phyloP scores from a whole-genome alignment of 306 rosid genomes.

The Medicago truncatula region DNA sequence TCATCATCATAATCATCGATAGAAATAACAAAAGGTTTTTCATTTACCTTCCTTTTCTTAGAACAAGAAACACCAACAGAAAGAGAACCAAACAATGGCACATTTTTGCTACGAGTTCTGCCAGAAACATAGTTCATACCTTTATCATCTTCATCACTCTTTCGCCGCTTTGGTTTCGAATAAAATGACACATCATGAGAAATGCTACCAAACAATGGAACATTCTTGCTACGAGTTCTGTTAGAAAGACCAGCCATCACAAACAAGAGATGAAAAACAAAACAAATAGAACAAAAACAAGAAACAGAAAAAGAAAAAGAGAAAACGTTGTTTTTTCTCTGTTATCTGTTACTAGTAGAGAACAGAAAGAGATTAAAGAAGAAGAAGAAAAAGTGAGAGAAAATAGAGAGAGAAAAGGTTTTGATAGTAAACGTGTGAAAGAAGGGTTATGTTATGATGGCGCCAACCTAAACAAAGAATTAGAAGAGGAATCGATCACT shows the following conservation, averaged over 20 bases:
- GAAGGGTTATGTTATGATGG: neutral
- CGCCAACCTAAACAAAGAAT: neutral
- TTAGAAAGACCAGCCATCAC: neutral
- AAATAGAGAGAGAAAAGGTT: too few relatives aligned
- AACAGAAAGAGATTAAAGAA: too few relatives aligned
- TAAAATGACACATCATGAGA: neutral
- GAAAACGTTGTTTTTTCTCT: too few relatives aligned
- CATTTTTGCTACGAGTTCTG: conserved; percentile 2
- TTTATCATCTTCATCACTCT: neutral
- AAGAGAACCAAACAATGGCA: neutral
- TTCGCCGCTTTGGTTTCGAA: neutral
- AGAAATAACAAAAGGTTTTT: neutral
- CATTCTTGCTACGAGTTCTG: neutral
- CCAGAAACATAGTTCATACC: neutral
- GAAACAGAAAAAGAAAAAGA: too few relatives aligned
- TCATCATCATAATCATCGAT: neutral
- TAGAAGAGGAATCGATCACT: neutral
- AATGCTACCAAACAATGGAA: neutral
- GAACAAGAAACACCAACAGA: neutral
- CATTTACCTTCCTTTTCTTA: neutral
- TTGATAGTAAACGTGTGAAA: too few relatives aligned
- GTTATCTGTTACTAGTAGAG: too few relatives aligned
- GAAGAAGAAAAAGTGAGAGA: too few relatives aligned
- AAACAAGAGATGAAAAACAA: too few relatives aligned
- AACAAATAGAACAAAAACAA: too few relatives aligned